Conservation (phyloP, 805 yeast genomes). For the Pichia nakasei region DNA sequence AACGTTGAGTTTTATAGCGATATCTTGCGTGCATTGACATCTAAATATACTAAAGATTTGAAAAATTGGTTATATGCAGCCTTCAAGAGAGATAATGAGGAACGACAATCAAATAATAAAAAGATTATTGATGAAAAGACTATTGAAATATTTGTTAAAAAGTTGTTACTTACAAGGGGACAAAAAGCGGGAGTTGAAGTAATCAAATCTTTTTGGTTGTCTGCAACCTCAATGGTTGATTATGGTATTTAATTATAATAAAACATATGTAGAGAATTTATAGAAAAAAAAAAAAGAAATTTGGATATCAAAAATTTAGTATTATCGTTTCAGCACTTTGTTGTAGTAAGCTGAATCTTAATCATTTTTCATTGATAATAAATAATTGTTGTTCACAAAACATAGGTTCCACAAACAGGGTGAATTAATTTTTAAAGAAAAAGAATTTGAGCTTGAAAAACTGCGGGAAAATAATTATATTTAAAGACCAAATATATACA, state of each 20-base stretch:
- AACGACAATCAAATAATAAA: constrained; percentile 18
- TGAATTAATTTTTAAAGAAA: too few relatives aligned
- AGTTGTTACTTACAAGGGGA: constrained; percentile 56
- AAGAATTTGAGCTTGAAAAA: too few relatives aligned
- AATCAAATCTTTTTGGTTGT: constrained; percentile 57
- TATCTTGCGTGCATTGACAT: constrained; percentile 34
- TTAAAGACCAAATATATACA: too few relatives aligned
- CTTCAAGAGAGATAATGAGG: constrained; percentile 21
- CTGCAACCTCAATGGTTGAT: constrained; percentile 46
- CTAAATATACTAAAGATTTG: constrained; percentile 30
- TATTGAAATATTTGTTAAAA: constrained; percentile 42
- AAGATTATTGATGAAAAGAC: constrained; percentile 17
- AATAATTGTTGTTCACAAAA: too few relatives aligned
- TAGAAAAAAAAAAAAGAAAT: not conserved
- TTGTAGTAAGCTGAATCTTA: too few relatives aligned
- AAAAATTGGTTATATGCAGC: constrained; percentile 39
- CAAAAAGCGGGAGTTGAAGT: constrained; percentile 48
- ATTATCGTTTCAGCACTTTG: too few relatives aligned
- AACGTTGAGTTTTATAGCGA: constrained; percentile 51
- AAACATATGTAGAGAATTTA: not conserved
- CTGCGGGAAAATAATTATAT: too few relatives aligned
- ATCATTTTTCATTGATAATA: too few relatives aligned
- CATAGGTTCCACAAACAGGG: too few relatives aligned
- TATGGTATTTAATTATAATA: constrained; percentile 17
- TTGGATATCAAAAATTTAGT: too few relatives aligned